These are phyloP conservation scores for Leccinellum luteum DNA, from an alignment of 768 basidiomycete species.

Conservation along the genomic window DNA sequence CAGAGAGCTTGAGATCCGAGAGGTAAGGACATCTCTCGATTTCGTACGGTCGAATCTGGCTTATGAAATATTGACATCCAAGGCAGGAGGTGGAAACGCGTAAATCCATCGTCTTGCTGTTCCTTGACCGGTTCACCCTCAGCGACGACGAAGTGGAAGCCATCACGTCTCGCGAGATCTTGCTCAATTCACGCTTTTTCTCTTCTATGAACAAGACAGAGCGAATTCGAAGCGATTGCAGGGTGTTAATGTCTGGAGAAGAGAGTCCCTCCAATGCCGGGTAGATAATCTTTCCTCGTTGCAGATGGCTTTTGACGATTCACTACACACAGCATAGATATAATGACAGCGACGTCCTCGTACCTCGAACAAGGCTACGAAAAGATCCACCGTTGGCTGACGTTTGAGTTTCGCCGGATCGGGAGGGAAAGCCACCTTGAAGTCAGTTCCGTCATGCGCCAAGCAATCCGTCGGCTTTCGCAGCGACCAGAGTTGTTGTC, in stretches of 20 bases:
- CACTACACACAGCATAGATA: conserved; percentile 64
- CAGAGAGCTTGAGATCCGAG: conserved; percentile 71
- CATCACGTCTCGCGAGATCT: conserved; percentile 74
- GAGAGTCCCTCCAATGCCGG: conserved; percentile 76
- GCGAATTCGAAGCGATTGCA: conserved; percentile 78
- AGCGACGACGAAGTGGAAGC: conserved; percentile 67
- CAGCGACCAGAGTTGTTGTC: conserved; percentile 72
- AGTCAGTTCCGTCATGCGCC: conserved; percentile 59
- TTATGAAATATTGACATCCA: neutral
- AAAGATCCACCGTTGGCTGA: conserved; percentile 83
- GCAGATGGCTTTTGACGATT: neutral
- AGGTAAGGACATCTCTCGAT: conserved; percentile 45
- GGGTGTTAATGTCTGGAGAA: conserved; percentile 83
- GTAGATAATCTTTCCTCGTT: conserved; percentile 36
- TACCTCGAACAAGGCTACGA: conserved; percentile 88
- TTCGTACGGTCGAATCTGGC: neutral
- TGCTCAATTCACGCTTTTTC: conserved; percentile 75
- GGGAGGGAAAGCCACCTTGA: conserved; percentile 74
- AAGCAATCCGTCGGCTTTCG: conserved; percentile 72
- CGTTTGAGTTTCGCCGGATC: conserved; percentile 79
- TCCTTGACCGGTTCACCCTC: conserved; percentile 86
- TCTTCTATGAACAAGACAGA: conserved; percentile 84
- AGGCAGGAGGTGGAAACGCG: conserved; percentile 71
- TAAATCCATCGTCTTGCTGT: conserved; percentile 71
- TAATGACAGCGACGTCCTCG: conserved; percentile 78